These are phyloP conservation scores for Penicillium verrucosum DNA, from an alignment of 2,329 filamentous ascomycete species.

Conservation along the genomic window DNA sequence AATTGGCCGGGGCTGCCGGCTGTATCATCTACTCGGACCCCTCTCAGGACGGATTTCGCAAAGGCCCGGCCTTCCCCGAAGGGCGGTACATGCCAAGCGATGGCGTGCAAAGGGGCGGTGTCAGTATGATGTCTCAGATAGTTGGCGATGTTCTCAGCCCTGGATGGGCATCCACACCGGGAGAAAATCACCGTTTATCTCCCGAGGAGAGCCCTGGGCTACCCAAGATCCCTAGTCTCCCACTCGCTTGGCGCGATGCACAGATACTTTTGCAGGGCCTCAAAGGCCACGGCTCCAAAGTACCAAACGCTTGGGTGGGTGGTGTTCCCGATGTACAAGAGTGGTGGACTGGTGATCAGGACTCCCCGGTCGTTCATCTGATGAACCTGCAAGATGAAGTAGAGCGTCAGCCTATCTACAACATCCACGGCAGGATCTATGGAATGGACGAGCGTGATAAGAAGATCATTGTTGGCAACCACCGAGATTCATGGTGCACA, in stretches of 20 bases:
- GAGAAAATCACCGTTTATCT: constrained; percentile 59
- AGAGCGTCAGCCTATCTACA: constrained; percentile 81
- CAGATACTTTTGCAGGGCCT: constrained; percentile 73
- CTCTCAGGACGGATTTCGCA: constrained; percentile 73
- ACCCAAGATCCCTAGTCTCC: constrained; percentile 81
- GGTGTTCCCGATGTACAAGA: constrained; percentile 70
- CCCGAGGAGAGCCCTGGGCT: constrained; percentile 70
- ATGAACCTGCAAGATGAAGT: constrained; percentile 84
- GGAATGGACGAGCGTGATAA: constrained; percentile 83
- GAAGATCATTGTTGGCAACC: constrained; percentile 85
- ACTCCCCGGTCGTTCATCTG: constrained; percentile 74
- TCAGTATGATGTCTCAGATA: constrained; percentile 77
- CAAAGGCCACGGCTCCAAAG: constrained; percentile 67
- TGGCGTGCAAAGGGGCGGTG: constrained; percentile 76
- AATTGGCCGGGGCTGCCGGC: constrained; percentile 78
- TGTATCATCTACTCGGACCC: constrained; percentile 94
- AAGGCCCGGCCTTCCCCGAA: constrained; percentile 69
- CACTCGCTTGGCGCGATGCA: constrained; percentile 85
- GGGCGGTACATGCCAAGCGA: constrained; percentile 78
- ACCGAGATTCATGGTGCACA: constrained; percentile 89
- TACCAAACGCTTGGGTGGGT: constrained; percentile 70
- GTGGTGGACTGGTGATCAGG: constrained; percentile 80
- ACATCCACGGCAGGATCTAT: constrained; percentile 77
- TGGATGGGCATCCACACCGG: constrained; percentile 63
- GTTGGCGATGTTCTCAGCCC: constrained; percentile 90